Evolutionary conservation across 495 filamentous ascomycete genomes (phyloP), one percentile per base, ranked within the genome.

Genomic region (Astrothelium macrocarpum): DNA sequence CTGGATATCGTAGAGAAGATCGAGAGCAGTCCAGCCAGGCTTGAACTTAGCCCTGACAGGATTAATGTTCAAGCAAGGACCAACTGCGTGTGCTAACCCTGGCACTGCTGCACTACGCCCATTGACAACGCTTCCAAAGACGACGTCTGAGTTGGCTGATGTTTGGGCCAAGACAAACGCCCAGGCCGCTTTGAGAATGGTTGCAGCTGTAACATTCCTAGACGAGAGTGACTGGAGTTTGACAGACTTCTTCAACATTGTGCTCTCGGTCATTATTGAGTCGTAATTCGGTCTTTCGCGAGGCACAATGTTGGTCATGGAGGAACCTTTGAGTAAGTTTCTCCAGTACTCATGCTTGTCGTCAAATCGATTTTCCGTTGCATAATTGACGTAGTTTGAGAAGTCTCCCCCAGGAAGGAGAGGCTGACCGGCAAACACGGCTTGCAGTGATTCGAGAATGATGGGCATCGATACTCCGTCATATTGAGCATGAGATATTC

Each of bases 31-130:
- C 78, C 76, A 80, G 25, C 71, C 73, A 4, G 78, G 74, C 16
- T 72, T 66, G 62, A 85, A 78, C 12, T 74, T 73, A 20, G 86
- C 80, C 9, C 84, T 76, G 0, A 86, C 79, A 0, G 84, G 84
- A 1, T 86, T 71, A 18, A 85, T 75, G 65, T 87, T 86, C 62
- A 86, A 72, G 66, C 84, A 87, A 4, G 81, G 81, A 0, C 83
- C 82, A 53, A 83, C 74, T 20, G 81, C 82, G 64, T 71, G 77
- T 32, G 82, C 82, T 25, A 85, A 75, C 1, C 81, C 79, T 4
- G 78, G 76, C 3, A 87, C 67, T 29, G 77, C 76, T 16, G 78
- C 77, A 62, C 81, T 82, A 23, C 87, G 81, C 2, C 87, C 82
- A 58, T 43, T 80, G 62, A 82, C 80, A 1, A 79, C 77, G 20